A percentile compares a stretch with the other conserved stretches of the same genome.
These are phyloP conservation scores for Epichloe brachyelytri DNA, from an alignment of 2,329 filamentous ascomycete genomes.

Conservation along the genomic window DNA sequence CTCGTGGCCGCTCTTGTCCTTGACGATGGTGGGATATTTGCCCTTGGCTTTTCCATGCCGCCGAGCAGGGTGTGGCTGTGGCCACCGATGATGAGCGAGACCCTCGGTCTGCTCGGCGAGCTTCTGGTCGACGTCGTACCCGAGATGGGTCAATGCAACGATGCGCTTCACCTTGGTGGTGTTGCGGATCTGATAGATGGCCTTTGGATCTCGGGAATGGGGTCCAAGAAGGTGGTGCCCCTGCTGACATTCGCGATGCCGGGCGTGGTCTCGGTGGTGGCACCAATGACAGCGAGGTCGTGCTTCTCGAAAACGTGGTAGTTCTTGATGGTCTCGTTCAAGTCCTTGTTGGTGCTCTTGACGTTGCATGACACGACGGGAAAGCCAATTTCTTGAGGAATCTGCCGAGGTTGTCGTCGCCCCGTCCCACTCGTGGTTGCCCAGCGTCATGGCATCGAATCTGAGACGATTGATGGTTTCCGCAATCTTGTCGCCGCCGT, in stretches of 20 bases:
- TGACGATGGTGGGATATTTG: constrained; percentile 49
- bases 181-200: constrained; percentile 47
- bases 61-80: constrained; percentile 49
- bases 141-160: constrained; percentile 54
- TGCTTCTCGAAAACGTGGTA: constrained; percentile 52
- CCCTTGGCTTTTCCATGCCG: constrained; percentile 44
- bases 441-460: constrained; percentile 56
- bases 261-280: constrained; percentile 27
- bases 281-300: constrained; percentile 49
- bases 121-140: constrained; percentile 49
- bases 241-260: constrained; percentile 45
- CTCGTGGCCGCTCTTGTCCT: constrained; percentile 49
- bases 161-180: constrained; percentile 52
- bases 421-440: constrained; percentile 57
- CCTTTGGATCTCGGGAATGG: constrained; percentile 44
- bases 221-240: constrained; percentile 45
- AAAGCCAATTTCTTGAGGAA: constrained; percentile 53
- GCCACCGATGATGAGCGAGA: constrained; percentile 52
- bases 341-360: constrained; percentile 41
- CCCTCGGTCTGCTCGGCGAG: constrained; percentile 47
- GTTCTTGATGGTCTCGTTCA: constrained; percentile 51
- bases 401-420: constrained; percentile 47
- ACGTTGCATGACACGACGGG: constrained; percentile 50
- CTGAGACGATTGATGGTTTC: constrained; percentile 50
- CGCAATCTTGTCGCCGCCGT: constrained; percentile 55